Evolutionary conservation across 371 early-diverging fungal species (phyloP).

Genomic region (Agmasoma carcini): DNA sequence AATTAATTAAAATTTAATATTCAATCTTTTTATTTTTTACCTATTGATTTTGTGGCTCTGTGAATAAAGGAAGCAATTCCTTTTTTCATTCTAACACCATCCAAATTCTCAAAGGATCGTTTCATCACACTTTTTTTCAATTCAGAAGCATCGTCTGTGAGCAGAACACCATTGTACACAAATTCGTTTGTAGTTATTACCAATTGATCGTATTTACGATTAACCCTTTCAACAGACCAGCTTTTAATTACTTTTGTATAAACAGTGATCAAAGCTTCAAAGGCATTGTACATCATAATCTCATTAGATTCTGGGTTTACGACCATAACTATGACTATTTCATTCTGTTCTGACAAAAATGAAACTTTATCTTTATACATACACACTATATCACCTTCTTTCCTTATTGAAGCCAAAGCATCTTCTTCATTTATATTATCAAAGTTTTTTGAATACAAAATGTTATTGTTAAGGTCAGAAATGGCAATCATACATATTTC

Average conservation of each 20-base stretch:
- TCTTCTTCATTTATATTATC: not conserved
- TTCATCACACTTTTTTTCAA: constrained; percentile 32
- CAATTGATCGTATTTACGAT: constrained; percentile 51
- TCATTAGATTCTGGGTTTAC: constrained; percentile 43
- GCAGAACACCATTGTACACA: constrained; percentile 49
- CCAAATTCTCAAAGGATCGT: constrained; percentile 50
- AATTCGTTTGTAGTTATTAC: constrained; percentile 42
- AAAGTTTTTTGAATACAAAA: not conserved
- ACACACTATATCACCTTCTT: no score
- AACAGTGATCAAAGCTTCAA: constrained; percentile 43
- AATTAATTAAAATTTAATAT: not conserved
- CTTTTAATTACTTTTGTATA: constrained; percentile 36
- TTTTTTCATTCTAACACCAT: constrained; percentile 48
- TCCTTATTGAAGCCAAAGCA: no score
- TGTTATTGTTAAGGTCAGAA: not conserved
- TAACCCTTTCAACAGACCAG: constrained; percentile 26
- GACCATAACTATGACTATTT: not conserved
- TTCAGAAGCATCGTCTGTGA: constrained; percentile 37
- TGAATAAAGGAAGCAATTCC: constrained; percentile 49
- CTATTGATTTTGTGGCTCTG: constrained; percentile 41
- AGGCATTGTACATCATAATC: constrained; percentile 41
- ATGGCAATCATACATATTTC: not conserved
- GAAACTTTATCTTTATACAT: not conserved
- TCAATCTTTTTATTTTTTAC: constrained; percentile 6
- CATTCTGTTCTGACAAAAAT: not conserved